Evolutionary conservation across 768 basidiomycete species (phyloP), one percentile per base, ranked within the genome.

Genomic region (Tylopilus subfusipes): DNA sequence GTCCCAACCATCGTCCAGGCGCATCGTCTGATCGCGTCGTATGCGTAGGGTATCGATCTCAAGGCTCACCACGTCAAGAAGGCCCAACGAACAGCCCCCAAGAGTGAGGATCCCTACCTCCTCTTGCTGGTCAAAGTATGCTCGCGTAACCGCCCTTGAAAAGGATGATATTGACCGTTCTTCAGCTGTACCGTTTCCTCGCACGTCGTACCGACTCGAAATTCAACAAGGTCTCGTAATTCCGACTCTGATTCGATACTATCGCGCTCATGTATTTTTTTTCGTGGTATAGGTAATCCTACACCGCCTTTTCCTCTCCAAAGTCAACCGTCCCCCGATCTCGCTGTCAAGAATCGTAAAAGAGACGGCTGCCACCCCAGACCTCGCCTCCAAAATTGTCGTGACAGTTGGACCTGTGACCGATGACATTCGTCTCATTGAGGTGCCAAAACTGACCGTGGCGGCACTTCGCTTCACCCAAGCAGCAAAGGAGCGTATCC

Each of bases 41-140:
- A 22, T 56, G 43, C 36, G 14, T 71, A 92, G 94, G 94, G 93
- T 87, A 96, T 97, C 76, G 94, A 97, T 78, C 84, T 98, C 76
- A 81, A 82, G 74, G 78, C 81, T 75, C 96, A 98, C 82, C 96
- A 99, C 86, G 95, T 97, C 86, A 96, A 90, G 87, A 98, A 97
- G 84, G 85, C 94, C 65, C 78, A 84, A 70, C 86, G 97, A 61
- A 89, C 90, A 64, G 92, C 92, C 59, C 97, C 97, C 73, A 92
- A 91, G 82, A 96, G 93, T 74, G 93, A 98, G 89, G 97, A 99
- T 76, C 96, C 96, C 18, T 98, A 99, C 80, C 84, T 99, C 66
- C 86, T 97, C 67, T 83, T 98, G 68, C 86, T 99, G 59, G 97
- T 98, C 76, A 98, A 98, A 85, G 95, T 95, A 69, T 56, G 75